Conservation (phyloP, 108 stramenopile species). For the Nitzschia sp. region DNA sequence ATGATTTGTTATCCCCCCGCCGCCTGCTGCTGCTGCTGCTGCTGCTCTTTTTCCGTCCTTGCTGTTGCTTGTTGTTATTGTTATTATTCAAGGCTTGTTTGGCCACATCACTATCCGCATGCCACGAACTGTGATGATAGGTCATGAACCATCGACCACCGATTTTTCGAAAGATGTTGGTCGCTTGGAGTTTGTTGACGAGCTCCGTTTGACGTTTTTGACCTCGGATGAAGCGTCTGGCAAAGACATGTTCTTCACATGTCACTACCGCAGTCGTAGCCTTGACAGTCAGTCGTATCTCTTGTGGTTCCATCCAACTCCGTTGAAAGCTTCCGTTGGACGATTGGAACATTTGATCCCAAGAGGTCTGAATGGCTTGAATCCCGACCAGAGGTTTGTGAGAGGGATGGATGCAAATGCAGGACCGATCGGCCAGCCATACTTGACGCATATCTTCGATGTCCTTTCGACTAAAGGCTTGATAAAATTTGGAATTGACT, state of each 20-base stretch:
- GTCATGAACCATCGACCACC: constrained; percentile 76
- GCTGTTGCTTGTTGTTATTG: constrained; percentile 3
- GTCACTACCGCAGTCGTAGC: constrained; percentile 73
- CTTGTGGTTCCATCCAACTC: constrained; percentile 70
- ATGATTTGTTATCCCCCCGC: not conserved
- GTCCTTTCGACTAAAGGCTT: constrained; percentile 72
- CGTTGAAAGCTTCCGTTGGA: constrained; percentile 48
- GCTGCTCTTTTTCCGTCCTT: not conserved
- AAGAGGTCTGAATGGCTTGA: constrained; percentile 59
- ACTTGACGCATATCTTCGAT: constrained; percentile 63
- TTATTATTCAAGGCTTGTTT: constrained; percentile 56
- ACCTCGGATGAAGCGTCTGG: constrained; percentile 58
- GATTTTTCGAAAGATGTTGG: constrained; percentile 86
- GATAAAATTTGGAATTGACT: constrained; percentile 76
- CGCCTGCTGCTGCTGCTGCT: not conserved
- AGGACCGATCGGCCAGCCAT: constrained; percentile 69
- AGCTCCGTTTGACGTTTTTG: constrained; percentile 47
- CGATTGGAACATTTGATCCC: constrained; percentile 70
- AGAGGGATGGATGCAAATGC: constrained; percentile 81
- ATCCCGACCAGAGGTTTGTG: constrained; percentile 65
- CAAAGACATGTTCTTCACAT: constrained; percentile 81
- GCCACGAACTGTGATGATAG: constrained; percentile 86
- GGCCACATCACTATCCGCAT: constrained; percentile 73
- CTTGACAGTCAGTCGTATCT: constrained; percentile 71
- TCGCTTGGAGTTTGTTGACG: constrained; percentile 71